These are phyloP conservation scores for Heterobasidion annosum DNA, from an alignment of 1,284 basidiomycete genomes.

Conservation along the genomic window DNA sequence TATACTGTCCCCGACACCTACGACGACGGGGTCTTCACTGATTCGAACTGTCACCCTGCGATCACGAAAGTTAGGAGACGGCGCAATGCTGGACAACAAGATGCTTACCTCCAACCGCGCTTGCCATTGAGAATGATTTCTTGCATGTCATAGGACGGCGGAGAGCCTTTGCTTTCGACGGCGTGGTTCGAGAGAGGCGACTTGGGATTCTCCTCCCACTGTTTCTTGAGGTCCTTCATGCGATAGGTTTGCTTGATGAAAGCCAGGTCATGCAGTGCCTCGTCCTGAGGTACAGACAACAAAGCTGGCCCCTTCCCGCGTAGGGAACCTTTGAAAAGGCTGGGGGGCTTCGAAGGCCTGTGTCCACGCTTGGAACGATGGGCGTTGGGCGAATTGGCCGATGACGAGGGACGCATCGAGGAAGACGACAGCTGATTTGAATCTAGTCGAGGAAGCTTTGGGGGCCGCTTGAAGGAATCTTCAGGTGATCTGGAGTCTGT, in stretches of 20 bases:
- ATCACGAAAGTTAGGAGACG: conserved; percentile 1
- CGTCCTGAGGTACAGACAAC: conserved; percentile 10
- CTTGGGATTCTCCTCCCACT: conserved; percentile 31
- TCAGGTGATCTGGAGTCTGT: background rate
- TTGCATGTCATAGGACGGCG: conserved; percentile 14
- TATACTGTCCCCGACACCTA: conserved; percentile 56
- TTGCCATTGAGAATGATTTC: conserved; percentile 9
- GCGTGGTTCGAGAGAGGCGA: conserved; percentile 33
- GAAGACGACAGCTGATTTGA: background rate
- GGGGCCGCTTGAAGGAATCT: background rate
- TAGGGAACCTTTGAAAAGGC: background rate
- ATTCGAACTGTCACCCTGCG: conserved; percentile 39
- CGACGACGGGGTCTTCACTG: conserved; percentile 29
- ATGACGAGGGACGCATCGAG: background rate
- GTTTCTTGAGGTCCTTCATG: conserved; percentile 20
- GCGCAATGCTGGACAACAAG: background rate
- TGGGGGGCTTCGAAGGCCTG: background rate
- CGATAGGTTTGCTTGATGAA: conserved; percentile 20
- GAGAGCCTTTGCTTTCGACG: background rate
- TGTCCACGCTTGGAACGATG: background rate
- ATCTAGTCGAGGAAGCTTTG: background rate
- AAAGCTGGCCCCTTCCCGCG: background rate
- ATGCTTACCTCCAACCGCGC: conserved; percentile 11
- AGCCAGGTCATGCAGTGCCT: conserved; percentile 16
- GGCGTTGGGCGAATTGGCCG: background rate